Percentiles rank a stretch among this genome's conserved stretches.
Conservation (phyloP, 305 asterid species). For the Rubia tinctorum region DNA sequence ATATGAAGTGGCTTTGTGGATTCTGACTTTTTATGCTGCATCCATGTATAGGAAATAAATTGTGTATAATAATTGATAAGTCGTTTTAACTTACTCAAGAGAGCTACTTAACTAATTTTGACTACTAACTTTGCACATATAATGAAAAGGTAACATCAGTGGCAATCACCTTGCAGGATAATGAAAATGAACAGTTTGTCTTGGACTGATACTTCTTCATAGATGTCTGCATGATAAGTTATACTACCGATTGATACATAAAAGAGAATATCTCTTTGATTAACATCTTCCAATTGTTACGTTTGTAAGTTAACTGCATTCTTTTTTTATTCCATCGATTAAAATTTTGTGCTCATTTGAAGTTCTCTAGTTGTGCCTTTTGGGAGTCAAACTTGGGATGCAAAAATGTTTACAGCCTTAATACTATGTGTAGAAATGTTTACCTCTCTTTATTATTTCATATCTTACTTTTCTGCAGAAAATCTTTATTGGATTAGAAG, state of each 20-base stretch:
- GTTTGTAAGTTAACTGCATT: background rate
- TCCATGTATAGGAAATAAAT: background rate
- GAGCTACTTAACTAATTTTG: background rate
- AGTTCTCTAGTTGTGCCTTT: background rate
- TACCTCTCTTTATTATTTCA: background rate
- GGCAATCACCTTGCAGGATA: too few relatives aligned
- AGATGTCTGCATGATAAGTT: background rate
- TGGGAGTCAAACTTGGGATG: constrained; percentile 2
- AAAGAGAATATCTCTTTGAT: background rate
- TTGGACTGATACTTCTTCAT: background rate
- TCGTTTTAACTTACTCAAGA: background rate
- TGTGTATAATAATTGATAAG: too few relatives aligned
- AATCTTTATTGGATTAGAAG: constrained; percentile 51
- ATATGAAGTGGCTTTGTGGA: background rate
- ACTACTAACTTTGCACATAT: too few relatives aligned
- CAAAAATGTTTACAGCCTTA: background rate
- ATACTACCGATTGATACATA: background rate
- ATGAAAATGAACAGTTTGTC: background rate
- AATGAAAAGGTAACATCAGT: background rate
- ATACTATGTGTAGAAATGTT: background rate
- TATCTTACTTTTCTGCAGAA: constrained; percentile 28
- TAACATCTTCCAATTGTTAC: background rate
- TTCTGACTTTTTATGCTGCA: background rate
- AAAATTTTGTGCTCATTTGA: background rate
- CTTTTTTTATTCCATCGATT: background rate